Evolutionary conservation across 805 yeast genomes (phyloP), one percentile per base, ranked within the genome.

Genomic region (Saccharomycopsis sp.): DNA sequence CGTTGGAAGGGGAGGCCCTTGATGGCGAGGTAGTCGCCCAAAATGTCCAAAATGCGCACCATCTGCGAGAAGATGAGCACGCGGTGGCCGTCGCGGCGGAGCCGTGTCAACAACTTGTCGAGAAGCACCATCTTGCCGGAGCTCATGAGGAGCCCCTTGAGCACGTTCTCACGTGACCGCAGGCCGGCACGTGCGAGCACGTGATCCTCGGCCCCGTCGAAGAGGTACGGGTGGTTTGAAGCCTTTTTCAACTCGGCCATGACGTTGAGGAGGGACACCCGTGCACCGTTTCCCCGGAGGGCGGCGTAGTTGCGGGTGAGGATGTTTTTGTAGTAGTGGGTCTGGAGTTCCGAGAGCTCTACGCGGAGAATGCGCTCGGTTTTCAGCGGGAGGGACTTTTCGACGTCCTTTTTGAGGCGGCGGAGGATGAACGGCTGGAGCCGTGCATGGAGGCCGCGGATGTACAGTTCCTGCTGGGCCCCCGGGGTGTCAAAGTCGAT

Each of bases 221-320:
- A 94, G 57, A 94, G 73, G 66, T 94, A 94, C 0, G 99, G 99
- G 69, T 94, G 99, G 67, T 94, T 94, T 0, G 97, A 89, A 0
- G 98, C 98, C 71, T 94, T 94, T 67, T 92, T 94, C 74, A 94
- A 79, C 69, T 94, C 99, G 66, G 90, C 86, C 96, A 94, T 92
- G 55, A 94, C 84, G 67, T 94, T 94, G 50, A 94, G 76, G 61
- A 94, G 75, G 2, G 96, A 90, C 66, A 94, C 81, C 63, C 88
- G 97, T 2, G 81, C 79, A 21, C 90, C 86, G 60, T 83, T 83
- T 1, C 83, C 75, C 29, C 97, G 97, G 66, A 94, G 78, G 1
- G 99, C 99, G 40, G 91, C 71, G 70, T 94, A 94, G 71, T 95
- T 94, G 66, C 87, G 87, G 14, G 98, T 89, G 59, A 94, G 80